Base-by-base conservation (phyloP, 495 filamentous ascomycete genomes). In the Parachaetomium inaequale region DNA sequence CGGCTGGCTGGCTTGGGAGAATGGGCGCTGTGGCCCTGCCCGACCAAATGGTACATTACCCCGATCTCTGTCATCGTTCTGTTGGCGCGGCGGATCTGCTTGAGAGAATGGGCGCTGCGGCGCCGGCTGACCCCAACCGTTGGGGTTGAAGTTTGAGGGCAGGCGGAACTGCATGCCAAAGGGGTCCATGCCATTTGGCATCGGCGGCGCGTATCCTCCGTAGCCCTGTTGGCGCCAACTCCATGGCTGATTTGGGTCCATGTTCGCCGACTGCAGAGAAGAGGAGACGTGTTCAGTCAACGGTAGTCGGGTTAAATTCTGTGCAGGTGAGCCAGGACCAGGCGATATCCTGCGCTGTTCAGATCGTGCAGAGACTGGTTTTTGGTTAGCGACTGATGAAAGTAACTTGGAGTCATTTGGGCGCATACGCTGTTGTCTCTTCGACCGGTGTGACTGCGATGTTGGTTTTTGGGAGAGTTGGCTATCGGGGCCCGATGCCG, bases 211-310 rank as follows among this genome's bases (percentile, higher is more conserved):
- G 7, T 54, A 55, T 32, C 21, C 58, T n/a, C 17, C 49, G 10
- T 34, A 50, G 11, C 11, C 26, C 7, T 32, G 49, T 17, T 25
- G 58, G 49, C 32, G 7, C 58, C 58, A 53, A 17, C 25, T 19
- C 58, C 58, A 54, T 21, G 26, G 40, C 19, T 55, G 49, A 32
- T 46, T 46, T 12, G 7, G 58, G 29, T 55, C 49, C 58, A 61
- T 61, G 1, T 34, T 26, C 4, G 47, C n/a, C 0, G 38, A 7
- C 6, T 42, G 21, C 15, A 34, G 3, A 17, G 23, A 21, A n/a
- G 23, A 31, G 5, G 19, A 12, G 17, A 7, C 10, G 7, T 4
- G 29, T 11, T 50, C 5, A 19, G 4, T 5, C 5, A 10, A 28
- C 0, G 21, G 21, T 28, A 36, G 38, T 17, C 47, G 11, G 12